Evolutionary conservation across 2,329 filamentous ascomycete species (phyloP), one percentile per base, ranked within the genome.

Genomic region (Penicillium vulpinum): DNA sequence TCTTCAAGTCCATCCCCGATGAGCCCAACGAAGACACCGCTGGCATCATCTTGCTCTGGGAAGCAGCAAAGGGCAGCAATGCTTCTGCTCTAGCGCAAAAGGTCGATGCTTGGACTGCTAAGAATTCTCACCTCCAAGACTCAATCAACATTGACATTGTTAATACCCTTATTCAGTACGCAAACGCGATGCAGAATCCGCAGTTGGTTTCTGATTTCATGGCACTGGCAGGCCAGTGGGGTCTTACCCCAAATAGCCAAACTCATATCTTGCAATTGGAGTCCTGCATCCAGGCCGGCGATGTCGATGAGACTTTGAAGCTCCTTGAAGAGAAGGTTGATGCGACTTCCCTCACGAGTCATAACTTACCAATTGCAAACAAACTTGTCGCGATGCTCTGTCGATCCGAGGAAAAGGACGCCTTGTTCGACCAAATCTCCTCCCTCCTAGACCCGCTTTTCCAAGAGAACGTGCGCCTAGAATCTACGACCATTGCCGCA

Each of bases 221-320:
- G 45, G 76, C 83, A 1, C 75, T 97, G 11, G 86, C 87, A 2
- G 72, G 83, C 43, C 85, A 87, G 66, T 83, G 86, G 66, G 83
- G 82, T 5, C 83, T 96, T 22, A 71, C 80, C 50, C 84, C 89
- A 0, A 84, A 96, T 70, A 82, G 85, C 11, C 79, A 81, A 48
- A 95, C 92, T 0, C 88, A 85, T 63, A 81, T 91, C 45, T 79
- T 95, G 49, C 86, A 92, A 68, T 83, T 97, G 64, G 83, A 88
- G 56, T 89, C 94, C 65, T 85, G 87, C 13, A 80, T 96, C n/a
- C 83, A 84, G 36, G 85, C 87, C 4, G 83, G 85, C 2, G 89
- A 97, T 71, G 74, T 94, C 16, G 82, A 86, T 33, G 89, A 88
- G 18, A 67, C 72, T 8, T 56, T 76, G 10, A 81, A 83, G 59